Evolutionary conservation across 176 grass and related monocot species (phyloP).

Genomic region (Raddia guianensis): DNA sequence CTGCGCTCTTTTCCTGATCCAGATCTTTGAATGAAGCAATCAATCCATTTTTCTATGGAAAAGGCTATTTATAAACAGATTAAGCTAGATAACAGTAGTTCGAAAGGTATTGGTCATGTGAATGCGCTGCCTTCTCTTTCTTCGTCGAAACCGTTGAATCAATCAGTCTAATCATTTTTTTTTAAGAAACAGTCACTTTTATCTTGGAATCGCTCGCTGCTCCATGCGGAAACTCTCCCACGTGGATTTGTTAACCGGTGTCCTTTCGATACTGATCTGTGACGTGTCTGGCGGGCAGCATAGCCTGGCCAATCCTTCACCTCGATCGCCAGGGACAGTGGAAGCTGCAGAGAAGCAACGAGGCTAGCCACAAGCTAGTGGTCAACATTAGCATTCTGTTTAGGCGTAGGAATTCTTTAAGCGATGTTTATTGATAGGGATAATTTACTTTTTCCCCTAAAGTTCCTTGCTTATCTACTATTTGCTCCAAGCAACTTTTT

Average conservation of each 20-base stretch:
- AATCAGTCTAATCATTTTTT: no score
- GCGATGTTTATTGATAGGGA: no score
- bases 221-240: neutral
- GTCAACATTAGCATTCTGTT: neutral
- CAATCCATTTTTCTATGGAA: neutral
- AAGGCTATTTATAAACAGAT: neutral
- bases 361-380: neutral
- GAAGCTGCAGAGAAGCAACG: constrained; percentile 48
- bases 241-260: neutral
- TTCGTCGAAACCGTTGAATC: neutral
- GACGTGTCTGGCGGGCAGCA: neutral
- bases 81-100: neutral
- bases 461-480: no score
- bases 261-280: neutral
- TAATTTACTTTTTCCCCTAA: no score
- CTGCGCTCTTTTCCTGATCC: constrained; percentile 16
- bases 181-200: neutral
- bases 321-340: neutral
- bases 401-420: no score
- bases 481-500: no score
- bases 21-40: neutral
- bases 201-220: neutral
- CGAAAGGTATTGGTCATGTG: constrained; percentile 7
- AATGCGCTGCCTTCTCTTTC: neutral
- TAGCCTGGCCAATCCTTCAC: neutral